These are phyloP conservation scores for Suillus ampliporus DNA, from an alignment of 768 basidiomycete species.

Conservation along the genomic window DNA sequence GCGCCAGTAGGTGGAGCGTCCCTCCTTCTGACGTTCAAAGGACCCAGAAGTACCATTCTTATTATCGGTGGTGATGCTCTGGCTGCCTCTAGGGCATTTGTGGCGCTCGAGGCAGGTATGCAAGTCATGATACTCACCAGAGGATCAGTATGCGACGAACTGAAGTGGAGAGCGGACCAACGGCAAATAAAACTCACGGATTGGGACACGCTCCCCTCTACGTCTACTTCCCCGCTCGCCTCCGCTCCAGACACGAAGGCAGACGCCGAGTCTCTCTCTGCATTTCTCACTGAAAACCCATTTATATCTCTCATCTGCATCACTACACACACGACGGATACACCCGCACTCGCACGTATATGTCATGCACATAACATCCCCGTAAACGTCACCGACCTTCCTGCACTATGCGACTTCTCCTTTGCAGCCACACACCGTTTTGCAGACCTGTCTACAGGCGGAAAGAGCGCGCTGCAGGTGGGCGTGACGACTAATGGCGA, in stretches of 20 bases:
- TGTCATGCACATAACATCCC: constrained; percentile 68
- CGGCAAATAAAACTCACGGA: constrained; percentile 64
- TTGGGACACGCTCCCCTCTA: constrained; percentile 50
- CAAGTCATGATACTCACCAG: constrained; percentile 67
- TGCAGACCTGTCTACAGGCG: constrained; percentile 49
- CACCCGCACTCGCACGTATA: constrained; percentile 57
- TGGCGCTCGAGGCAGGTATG: constrained; percentile 82
- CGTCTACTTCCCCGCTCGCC: constrained; percentile 29
- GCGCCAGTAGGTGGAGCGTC: constrained; percentile 66
- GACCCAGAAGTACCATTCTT: constrained; percentile 58
- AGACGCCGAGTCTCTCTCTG: constrained; percentile 53
- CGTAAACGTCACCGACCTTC: constrained; percentile 88
- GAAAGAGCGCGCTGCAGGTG: constrained; percentile 65
- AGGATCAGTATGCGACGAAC: constrained; percentile 70
- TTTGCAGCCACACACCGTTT: constrained; percentile 90
- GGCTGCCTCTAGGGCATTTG: constrained; percentile 83
- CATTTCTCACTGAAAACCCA: constrained; percentile 44
- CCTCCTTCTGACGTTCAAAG: constrained; percentile 77
- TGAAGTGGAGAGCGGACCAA: constrained; percentile 64
- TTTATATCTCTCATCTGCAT: constrained; percentile 69
- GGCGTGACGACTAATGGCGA: constrained; percentile 91
- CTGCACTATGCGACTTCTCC: constrained; percentile 86
- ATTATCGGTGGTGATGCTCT: constrained; percentile 81
- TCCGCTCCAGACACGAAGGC: constrained; percentile 24
- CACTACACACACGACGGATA: constrained; percentile 63